Conservation (phyloP, 495 filamentous ascomycete genomes). For the Thermothielavioides terrestris region DNA sequence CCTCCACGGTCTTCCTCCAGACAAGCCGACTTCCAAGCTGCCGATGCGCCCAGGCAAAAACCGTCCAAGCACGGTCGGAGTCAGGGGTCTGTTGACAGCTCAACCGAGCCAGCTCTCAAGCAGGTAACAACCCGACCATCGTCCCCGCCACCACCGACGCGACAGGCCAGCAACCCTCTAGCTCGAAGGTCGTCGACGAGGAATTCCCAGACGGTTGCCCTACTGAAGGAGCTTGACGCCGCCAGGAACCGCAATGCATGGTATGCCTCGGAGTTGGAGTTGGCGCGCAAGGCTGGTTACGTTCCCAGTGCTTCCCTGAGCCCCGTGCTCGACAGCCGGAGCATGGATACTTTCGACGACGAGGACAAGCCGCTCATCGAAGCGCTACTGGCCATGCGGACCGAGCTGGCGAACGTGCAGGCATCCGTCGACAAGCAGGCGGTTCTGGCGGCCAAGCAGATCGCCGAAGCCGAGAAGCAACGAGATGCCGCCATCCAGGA, state of each 20-base stretch:
- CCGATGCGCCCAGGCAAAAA: constrained; percentile 27
- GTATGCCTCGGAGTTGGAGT: constrained; percentile 89
- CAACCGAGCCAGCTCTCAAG: constrained; percentile 37
- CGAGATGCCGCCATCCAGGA: constrained; percentile 85
- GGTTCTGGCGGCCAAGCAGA: constrained; percentile 70
- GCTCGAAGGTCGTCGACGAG: constrained; percentile 41
- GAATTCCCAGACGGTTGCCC: constrained; percentile 50
- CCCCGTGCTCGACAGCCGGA: constrained; percentile 66
- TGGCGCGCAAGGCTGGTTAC: constrained; percentile 85
- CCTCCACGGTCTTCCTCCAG: constrained; percentile 19
- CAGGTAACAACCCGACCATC: constrained; percentile 35
- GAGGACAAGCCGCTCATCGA: constrained; percentile 89
- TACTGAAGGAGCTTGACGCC: constrained; percentile 76
- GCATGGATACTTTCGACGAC: constrained; percentile 69
- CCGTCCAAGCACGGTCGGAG: constrained; percentile 29
- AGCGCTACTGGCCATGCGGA: constrained; percentile 82
- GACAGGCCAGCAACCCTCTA: constrained; percentile 44
- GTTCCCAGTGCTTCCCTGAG: constrained; percentile 60
- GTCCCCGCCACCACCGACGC: constrained; percentile 44
- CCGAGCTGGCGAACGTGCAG: constrained; percentile 77
- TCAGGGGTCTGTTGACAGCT: constrained; percentile 45
- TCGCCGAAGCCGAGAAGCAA: constrained; percentile 89
- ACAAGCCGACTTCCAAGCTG: constrained; percentile 19
- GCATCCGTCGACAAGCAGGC: constrained; percentile 79
- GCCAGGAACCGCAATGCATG: constrained; percentile 82